A percentile compares a stretch with the other conserved stretches of the same genome.
These are phyloP conservation scores for Ganoderma lucidum DNA, from an alignment of 1,284 basidiomycete genomes.

Conservation along the genomic window DNA sequence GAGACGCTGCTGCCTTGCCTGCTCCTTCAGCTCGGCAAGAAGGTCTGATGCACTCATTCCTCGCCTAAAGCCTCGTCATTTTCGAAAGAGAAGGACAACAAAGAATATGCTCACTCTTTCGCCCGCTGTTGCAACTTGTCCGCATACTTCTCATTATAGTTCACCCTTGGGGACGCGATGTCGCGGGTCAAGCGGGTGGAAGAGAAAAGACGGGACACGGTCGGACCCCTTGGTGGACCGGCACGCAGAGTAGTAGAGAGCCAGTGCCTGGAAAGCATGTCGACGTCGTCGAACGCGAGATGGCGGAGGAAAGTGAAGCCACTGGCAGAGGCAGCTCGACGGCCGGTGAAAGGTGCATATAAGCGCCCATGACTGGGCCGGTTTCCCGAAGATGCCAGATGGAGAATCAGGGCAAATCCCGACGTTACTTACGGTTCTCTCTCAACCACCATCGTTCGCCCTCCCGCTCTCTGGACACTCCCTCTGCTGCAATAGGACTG, in stretches of 20 bases:
- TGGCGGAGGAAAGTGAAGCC: neutral
- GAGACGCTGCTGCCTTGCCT: slow-evolving; percentile 39
- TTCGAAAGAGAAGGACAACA: slow-evolving; percentile 11
- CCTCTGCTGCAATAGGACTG: neutral
- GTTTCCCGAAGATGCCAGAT: neutral
- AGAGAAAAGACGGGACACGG: slow-evolving; percentile 12
- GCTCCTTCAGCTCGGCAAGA: slow-evolving; percentile 40
- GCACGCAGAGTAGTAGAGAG: slow-evolving; percentile 6
- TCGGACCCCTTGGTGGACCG: neutral
- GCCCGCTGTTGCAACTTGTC: slow-evolving; percentile 55
- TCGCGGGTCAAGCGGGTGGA: slow-evolving; percentile 20
- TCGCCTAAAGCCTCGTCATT: slow-evolving; percentile 27
- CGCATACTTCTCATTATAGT: slow-evolving; percentile 52
- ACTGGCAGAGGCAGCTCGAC: neutral
- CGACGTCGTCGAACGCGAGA: neutral
- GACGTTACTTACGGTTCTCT: slow-evolving; percentile 15
- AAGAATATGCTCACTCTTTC: slow-evolving; percentile 49
- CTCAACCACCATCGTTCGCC: neutral
- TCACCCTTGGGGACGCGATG: slow-evolving; percentile 28
- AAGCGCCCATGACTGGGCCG: neutral
- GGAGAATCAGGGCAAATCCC: slow-evolving; percentile 4
- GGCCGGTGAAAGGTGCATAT: neutral
- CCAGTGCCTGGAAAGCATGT: slow-evolving; percentile 24
- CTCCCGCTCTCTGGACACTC: neutral
- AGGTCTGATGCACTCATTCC: slow-evolving; percentile 42